A percentile compares a stretch with the other conserved stretches of the same genome.
Evolutionary conservation across 495 filamentous ascomycete genomes (phyloP).

Genomic region (Penicillium parvum): DNA sequence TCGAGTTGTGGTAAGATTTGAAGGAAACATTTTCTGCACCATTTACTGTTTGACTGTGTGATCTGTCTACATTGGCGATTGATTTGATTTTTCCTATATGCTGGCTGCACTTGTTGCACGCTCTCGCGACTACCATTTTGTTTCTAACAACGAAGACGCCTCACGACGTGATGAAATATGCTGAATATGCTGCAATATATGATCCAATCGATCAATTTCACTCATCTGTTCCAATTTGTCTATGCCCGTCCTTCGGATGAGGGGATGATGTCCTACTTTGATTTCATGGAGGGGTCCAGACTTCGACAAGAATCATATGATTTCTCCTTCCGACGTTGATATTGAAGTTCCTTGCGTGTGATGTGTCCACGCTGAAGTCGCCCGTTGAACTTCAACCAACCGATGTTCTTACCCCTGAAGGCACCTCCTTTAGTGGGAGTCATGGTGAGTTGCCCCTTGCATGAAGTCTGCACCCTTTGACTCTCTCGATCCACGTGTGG

Average conservation of each 20-base stretch:
- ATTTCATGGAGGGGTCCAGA: background rate
- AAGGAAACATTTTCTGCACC: constrained; percentile 2
- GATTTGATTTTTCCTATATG: background rate
- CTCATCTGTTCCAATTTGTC: constrained; percentile 7
- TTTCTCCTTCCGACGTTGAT: constrained; percentile 6
- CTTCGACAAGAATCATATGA: constrained; percentile 1
- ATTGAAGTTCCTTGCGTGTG: constrained; percentile 28
- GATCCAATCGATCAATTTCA: background rate
- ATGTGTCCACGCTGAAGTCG: constrained; percentile 9
- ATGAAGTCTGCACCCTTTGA: constrained; percentile 12
- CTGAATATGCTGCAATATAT: constrained; percentile 18
- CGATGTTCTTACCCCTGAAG: background rate
- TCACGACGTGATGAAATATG: constrained; percentile 26
- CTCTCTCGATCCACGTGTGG: constrained; percentile 17
- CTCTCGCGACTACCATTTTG: constrained; percentile 3
- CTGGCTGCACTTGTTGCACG: constrained; percentile 1
- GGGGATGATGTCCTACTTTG: constrained; percentile 2
- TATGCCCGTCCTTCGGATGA: constrained; percentile 1
- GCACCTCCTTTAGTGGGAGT: constrained; percentile 9
- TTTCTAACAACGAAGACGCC: constrained; percentile 9
- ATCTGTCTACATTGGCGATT: constrained; percentile 10
- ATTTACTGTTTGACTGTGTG: constrained; percentile 11
- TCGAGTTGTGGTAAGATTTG: constrained; percentile 19
- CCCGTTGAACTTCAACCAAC: background rate
- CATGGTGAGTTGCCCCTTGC: constrained; percentile 17